Evolutionary conservation across 2,329 filamentous ascomycete species (phyloP).

Genomic region (Rhinocladiella mackenziei): DNA sequence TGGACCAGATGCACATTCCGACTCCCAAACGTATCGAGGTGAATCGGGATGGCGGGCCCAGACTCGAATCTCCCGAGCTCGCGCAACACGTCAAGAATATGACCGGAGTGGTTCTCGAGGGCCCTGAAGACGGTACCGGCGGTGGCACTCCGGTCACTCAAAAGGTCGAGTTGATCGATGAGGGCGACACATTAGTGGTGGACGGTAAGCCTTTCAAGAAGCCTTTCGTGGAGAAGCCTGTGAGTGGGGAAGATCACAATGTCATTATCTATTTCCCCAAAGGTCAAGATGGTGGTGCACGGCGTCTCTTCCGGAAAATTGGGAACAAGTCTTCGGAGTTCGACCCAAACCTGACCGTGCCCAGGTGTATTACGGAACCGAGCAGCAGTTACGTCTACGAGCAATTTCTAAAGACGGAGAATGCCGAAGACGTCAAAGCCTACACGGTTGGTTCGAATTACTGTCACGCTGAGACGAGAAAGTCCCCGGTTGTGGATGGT

Average conservation of each 20-base stretch:
- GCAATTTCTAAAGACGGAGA: conserved; percentile 93
- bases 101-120: conserved; percentile 71
- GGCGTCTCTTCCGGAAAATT: conserved; percentile 91
- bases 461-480: conserved; percentile 94
- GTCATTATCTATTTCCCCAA: conserved; percentile 96
- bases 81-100: conserved; percentile 74
- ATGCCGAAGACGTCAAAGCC: conserved; percentile 96
- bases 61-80: conserved; percentile 71
- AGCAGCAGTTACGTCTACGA: conserved; percentile 91
- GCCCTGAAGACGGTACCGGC: conserved; percentile 63
- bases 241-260: conserved; percentile 98
- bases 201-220: conserved; percentile 80
- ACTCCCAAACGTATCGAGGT: conserved; percentile 87
- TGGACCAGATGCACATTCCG: conserved; percentile 84
- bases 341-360: conserved; percentile 69
- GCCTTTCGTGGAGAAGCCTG: conserved; percentile 96
- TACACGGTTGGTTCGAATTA: conserved; percentile 92
- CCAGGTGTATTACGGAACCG: conserved; percentile 75
- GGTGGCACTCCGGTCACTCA: conserved; percentile 55
- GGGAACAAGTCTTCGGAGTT: conserved; percentile 99
- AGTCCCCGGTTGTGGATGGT: conserved; percentile 94
- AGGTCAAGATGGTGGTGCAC: conserved; percentile 67
- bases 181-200: conserved; percentile 81
- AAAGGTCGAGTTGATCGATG: conserved; percentile 80
- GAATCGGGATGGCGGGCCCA: conserved; percentile 85